Conservation (phyloP, 2,329 filamentous ascomycete genomes). For the Aspergillus arachidicola region DNA sequence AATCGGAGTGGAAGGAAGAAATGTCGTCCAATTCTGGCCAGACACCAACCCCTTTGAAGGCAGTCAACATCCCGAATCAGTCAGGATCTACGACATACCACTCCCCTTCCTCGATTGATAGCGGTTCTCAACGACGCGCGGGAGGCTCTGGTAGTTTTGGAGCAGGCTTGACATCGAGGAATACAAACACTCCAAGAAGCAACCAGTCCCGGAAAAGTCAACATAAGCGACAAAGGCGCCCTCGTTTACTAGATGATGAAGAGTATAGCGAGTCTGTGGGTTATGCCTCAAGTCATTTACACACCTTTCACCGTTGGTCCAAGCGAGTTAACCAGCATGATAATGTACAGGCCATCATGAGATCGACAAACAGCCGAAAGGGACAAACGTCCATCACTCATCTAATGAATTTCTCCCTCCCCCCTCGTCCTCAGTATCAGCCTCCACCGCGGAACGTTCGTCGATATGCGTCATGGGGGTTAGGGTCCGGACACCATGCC, state of each 20-base stretch:
- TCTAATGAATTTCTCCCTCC: conserved; percentile 85
- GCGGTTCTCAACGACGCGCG: conserved; percentile 42
- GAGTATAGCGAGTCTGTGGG: conserved; percentile 77
- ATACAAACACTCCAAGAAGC: conserved; percentile 59
- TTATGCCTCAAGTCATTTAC: conserved; percentile 22
- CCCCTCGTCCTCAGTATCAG: conserved; percentile 66
- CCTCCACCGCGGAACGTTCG: conserved; percentile 64
- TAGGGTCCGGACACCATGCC: conserved; percentile 86
- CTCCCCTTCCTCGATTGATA: conserved; percentile 35
- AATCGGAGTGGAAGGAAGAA: conserved; percentile 24
- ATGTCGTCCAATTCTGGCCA: conserved; percentile 47
- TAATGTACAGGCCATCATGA: conserved; percentile 59
- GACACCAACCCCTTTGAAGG: conserved; percentile 41
- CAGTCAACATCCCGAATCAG: conserved; percentile 39
- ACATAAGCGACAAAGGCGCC: conserved; percentile 79
- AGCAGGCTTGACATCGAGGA: conserved; percentile 41
- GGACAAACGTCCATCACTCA: conserved; percentile 98
- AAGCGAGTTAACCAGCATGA: conserved; percentile 18
- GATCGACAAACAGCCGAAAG: conserved; percentile 69
- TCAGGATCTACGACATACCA: conserved; percentile 37
- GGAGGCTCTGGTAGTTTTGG: conserved; percentile 46
- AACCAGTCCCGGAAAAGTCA: conserved; percentile 76
- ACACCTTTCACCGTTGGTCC: not conserved
- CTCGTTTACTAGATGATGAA: conserved; percentile 78
- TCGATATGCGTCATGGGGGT: conserved; percentile 77